These are phyloP conservation scores for Dorcoceras hygrometricum DNA, from an alignment of 257 asterid species.

Conservation along the genomic window DNA sequence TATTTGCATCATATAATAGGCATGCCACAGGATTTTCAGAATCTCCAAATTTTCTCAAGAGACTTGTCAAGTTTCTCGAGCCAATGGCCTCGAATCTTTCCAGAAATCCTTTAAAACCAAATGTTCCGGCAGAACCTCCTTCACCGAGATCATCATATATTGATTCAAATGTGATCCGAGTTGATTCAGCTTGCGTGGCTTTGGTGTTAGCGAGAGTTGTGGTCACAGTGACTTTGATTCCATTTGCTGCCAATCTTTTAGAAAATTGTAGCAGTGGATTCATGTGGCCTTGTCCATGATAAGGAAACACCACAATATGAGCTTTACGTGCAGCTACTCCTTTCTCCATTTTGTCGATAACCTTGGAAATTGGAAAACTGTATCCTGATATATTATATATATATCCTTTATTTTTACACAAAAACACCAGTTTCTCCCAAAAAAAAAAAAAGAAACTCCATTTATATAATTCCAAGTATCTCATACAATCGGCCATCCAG, in stretches of 20 bases:
- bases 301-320: conserved; percentile 46
- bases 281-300: conserved; percentile 65
- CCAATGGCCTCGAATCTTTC: conserved; percentile 52
- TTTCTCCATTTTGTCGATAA: conserved; percentile 35
- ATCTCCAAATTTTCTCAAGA: conserved; percentile 30
- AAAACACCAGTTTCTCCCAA: no score
- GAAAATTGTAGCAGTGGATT: conserved; percentile 61
- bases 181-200: conserved; percentile 28
- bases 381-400: no score
- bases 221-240: conserved; percentile 47
- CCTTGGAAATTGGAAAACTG: no score
- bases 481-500: no score
- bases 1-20: conserved; percentile 52
- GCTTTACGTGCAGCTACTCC: conserved; percentile 27
- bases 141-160: conserved; percentile 39
- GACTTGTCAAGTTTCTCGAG: conserved; percentile 32
- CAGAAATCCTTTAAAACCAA: conserved; percentile 52
- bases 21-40: conserved; percentile 46
- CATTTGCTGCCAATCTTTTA: conserved; percentile 46
- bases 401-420: no score
- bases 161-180: conserved; percentile 33
- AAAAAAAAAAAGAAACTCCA: no score
- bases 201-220: conserved; percentile 41
- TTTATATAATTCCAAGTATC: no score
- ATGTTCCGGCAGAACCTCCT: conserved; percentile 51